A percentile compares a stretch with the other conserved stretches of the same genome.
Conservation (phyloP, 2,329 filamentous ascomycete species). For the Cercospora nicotianae region DNA sequence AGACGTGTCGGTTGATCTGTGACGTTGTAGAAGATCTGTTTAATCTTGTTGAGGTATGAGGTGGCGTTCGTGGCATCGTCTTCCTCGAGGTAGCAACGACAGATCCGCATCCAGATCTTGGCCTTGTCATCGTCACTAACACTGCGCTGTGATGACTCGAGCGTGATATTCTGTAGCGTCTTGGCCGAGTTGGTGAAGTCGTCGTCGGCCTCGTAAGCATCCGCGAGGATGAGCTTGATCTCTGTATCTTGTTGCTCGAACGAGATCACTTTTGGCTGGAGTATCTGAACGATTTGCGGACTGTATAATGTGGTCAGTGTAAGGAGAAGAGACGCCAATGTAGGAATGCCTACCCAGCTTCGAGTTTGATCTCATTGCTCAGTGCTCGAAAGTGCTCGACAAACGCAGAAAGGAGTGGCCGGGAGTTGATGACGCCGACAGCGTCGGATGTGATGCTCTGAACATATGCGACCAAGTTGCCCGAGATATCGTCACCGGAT, state of each 20-base stretch:
- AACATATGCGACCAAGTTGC: slow-evolving; percentile 67
- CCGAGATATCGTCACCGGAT: slow-evolving; percentile 49
- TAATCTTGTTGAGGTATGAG: slow-evolving; percentile 88
- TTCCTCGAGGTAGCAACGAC: slow-evolving; percentile 89
- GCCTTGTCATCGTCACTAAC: slow-evolving; percentile 81
- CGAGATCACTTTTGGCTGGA: slow-evolving; percentile 67
- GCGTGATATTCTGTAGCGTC: slow-evolving; percentile 76
- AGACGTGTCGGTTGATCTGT: slow-evolving; percentile 71
- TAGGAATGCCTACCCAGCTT: slow-evolving; percentile 53
- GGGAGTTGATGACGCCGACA: slow-evolving; percentile 73
- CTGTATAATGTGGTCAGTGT: slow-evolving; percentile 13
- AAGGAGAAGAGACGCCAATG: background rate
- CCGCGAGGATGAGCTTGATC: slow-evolving; percentile 77
- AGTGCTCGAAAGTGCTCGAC: slow-evolving; percentile 62
- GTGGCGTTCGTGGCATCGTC: slow-evolving; percentile 86
- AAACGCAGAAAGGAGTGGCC: slow-evolving; percentile 68
- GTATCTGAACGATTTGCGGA: slow-evolving; percentile 66
- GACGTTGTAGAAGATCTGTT: slow-evolving; percentile 82
- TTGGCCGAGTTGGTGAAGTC: slow-evolving; percentile 78
- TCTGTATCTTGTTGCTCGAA: slow-evolving; percentile 83
- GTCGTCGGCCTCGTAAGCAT: slow-evolving; percentile 78
- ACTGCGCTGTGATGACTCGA: slow-evolving; percentile 84
- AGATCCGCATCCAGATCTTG: slow-evolving; percentile 86
- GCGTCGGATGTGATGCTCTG: slow-evolving; percentile 64
- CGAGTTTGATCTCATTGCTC: slow-evolving; percentile 67